Percentiles rank a stretch among this genome's conserved stretches.
Conservation (phyloP, 2,329 filamentous ascomycete species). For the Alternaria infectoria region DNA sequence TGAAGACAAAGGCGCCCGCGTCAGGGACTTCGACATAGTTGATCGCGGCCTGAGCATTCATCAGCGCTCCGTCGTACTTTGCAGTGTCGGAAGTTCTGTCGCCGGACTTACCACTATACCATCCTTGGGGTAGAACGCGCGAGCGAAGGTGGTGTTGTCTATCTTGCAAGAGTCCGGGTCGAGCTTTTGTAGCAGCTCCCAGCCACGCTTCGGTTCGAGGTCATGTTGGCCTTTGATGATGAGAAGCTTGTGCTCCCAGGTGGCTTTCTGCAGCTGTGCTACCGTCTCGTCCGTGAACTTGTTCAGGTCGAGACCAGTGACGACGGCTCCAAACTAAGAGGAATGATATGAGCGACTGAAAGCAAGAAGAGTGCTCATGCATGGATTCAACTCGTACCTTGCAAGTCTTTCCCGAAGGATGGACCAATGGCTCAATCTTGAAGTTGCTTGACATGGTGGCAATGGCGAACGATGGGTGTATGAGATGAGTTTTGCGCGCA, state of each 20-base stretch:
- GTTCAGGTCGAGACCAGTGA: slow-evolving; percentile 6
- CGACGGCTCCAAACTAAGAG: neutral
- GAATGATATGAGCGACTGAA: neutral
- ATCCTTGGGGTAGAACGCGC: slow-evolving; percentile 1
- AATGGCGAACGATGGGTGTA: neutral
- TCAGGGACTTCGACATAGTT: slow-evolving; percentile 2
- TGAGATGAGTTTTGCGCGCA: neutral
- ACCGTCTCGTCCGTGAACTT: slow-evolving; percentile 1
- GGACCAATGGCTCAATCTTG: slow-evolving; percentile 5
- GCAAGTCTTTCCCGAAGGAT: slow-evolving; percentile 5
- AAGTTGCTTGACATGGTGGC: slow-evolving; percentile 4
- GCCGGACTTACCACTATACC: neutral
- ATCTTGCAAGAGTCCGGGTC: slow-evolving; percentile 4
- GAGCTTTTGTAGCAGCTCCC: slow-evolving; percentile 1
- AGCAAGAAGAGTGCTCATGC: neutral
- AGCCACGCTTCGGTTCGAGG: slow-evolving; percentile 1
- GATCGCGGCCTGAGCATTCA: neutral
- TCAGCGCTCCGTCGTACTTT: neutral
- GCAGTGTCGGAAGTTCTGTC: neutral
- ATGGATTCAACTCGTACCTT: neutral
- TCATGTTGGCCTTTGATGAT: slow-evolving; percentile 5
- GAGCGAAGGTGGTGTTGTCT: slow-evolving; percentile 1
- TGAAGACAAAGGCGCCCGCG: slow-evolving; percentile 3
- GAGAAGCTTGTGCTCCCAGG: slow-evolving; percentile 4
- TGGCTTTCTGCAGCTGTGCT: neutral